Evolutionary conservation across 2,329 filamentous ascomycete species (phyloP).

Genomic region (Ascochyta lentis): DNA sequence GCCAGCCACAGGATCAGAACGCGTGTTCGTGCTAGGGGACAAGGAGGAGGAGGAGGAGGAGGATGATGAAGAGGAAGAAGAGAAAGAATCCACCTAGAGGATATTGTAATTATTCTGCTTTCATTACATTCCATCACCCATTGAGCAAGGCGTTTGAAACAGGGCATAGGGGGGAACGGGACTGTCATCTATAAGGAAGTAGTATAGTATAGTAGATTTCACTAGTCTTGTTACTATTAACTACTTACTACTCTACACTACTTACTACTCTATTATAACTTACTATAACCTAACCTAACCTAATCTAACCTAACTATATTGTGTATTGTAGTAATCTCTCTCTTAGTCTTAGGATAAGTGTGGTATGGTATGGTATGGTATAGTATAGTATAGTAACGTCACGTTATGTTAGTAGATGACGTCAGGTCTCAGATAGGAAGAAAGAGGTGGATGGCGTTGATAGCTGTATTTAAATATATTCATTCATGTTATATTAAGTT

Average conservation of each 20-base stretch:
- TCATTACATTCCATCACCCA: constrained; percentile 39
- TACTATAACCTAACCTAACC: no score
- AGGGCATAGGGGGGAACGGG: constrained; percentile 18
- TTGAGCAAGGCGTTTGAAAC: constrained; percentile 49
- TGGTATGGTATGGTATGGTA: no score
- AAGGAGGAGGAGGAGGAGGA: neutral
- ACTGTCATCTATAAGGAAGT: constrained; percentile 32
- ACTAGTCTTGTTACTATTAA: neutral
- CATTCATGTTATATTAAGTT: no score
- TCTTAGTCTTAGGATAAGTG: no score
- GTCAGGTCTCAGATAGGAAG: constrained; percentile 18
- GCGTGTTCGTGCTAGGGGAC: constrained; percentile 45
- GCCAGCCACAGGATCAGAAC: constrained; percentile 67
- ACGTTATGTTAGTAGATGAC: constrained; percentile 19
- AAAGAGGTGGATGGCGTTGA: neutral
- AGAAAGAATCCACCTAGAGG: constrained; percentile 23
- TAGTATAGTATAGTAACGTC: no score
- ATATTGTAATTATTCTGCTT: constrained; percentile 46
- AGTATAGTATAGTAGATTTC: constrained; percentile 40
- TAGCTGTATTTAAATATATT: no score
- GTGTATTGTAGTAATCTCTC: no score
- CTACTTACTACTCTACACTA: neutral
- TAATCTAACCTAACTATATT: no score
- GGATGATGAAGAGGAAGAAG: no score
- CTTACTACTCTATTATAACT: no score